Base-by-base conservation (phyloP, 1,284 basidiomycete species). In the Cystobasidium slooffiae region DNA sequence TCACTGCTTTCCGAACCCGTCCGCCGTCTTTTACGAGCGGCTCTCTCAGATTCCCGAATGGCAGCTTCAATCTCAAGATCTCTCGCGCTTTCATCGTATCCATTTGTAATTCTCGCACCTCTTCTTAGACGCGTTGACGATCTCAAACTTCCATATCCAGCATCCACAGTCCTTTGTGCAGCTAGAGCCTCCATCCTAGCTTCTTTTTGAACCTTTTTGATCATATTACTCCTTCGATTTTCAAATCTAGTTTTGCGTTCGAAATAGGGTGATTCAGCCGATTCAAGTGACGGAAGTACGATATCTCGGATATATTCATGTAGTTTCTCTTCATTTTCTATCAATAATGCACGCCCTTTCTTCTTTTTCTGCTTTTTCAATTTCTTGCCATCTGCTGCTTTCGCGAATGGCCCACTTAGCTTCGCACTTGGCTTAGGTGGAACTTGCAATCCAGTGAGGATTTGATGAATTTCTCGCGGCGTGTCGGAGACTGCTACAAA, bases 401-500 rank as follows among this genome's bases (percentile, higher is more conserved):
- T 43, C 16, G 61, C 52, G 47, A 56, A 59, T 68, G 64, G 72
- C 52, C 59, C 62, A 24, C 20, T 47, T 7, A 62, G 37, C 20
- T 56, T 56, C 9, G 12, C 44, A 22, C 39, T 31, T 20, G 9
- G 44, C 41, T 58, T 47, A 4, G 55, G 44, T 62, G 64, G 53
- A 31, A 7, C n/a, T 24, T 65, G 59, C 31, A 64, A 52, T 18
- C 58, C 39, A 18, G 41, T 51, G n/a, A 68, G n/a, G 1, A 73
- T 5, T 49, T 65, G 24, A 14, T 66, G 46, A 18, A 73, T 58
- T 16, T 73, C 70, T 49, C 58, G 51, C 6, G 62, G 61, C 8
- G 70, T 73, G 43, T 73, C 70, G 1, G 70, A 55, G 16, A 73
- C 70, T 12, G 70, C 63, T 22, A 73, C 70, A 31, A 73, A 73